phyloP scores from a whole-genome alignment of 257 asterid genomes.

The Lavandula angustifolia region DNA sequence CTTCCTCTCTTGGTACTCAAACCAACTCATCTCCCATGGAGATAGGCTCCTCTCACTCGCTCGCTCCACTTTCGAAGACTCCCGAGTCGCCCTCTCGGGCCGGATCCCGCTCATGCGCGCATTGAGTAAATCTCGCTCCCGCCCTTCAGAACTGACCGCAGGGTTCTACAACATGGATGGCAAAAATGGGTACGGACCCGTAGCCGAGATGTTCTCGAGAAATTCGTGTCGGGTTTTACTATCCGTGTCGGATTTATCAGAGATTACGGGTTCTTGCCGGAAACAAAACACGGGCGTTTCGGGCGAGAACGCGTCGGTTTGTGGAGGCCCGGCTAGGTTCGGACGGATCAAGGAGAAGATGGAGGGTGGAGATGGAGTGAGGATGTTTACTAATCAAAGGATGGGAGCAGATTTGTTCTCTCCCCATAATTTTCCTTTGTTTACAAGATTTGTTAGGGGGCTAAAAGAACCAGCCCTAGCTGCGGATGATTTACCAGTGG shows the following conservation, averaged over 20 bases:
- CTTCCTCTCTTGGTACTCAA: slow-evolving; percentile 80
- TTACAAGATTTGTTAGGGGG: slow-evolving; percentile 52
- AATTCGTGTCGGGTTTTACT: slow-evolving; percentile 57
- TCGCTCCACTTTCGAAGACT: slow-evolving; percentile 53
- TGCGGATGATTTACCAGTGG: slow-evolving; percentile 48
- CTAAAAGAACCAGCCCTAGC: slow-evolving; percentile 40
- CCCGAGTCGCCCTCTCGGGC: slow-evolving; percentile 54
- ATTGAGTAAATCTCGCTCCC: slow-evolving; percentile 63
- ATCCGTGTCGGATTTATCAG: too few relatives aligned
- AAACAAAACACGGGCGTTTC: slow-evolving; percentile 43
- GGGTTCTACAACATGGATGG: slow-evolving; percentile 68
- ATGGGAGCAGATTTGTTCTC: slow-evolving; percentile 95
- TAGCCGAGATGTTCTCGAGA: slow-evolving; percentile 51
- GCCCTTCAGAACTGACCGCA: slow-evolving; percentile 71
- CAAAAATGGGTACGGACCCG: slow-evolving; percentile 64
- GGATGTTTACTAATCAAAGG: slow-evolving; percentile 68
- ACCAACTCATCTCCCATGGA: slow-evolving; percentile 60
- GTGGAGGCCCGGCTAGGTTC: slow-evolving; percentile 44
- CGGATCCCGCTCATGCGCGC: slow-evolving; percentile 57
- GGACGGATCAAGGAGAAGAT: slow-evolving; percentile 55
- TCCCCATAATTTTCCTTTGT: slow-evolving; percentile 66
- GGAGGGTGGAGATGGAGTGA: slow-evolving; percentile 43
- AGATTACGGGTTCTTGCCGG: slow-evolving; percentile 48
- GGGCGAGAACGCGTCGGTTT: slow-evolving; percentile 54
- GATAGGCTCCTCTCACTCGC: slow-evolving; percentile 68